These are phyloP conservation scores for Hippophae tibetana DNA, from an alignment of 306 rosid species.

Conservation along the genomic window DNA sequence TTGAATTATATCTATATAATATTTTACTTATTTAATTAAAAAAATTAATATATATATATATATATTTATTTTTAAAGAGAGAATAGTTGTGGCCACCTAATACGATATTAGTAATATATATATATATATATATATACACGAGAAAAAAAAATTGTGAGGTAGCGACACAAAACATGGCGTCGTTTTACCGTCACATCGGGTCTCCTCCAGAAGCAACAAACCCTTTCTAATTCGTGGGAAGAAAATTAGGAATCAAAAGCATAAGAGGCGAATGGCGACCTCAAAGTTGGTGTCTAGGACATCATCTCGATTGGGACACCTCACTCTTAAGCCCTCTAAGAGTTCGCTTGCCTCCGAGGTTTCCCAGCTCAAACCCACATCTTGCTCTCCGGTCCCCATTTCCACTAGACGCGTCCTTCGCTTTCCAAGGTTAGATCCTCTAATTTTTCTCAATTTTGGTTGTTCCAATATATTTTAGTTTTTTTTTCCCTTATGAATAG, in stretches of 20 bases:
- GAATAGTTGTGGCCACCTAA: too few species aligned
- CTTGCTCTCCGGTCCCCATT: constrained; percentile 20
- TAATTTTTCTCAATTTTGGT: not conserved
- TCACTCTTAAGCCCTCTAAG: constrained; percentile 29
- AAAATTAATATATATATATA: too few species aligned
- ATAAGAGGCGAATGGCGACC: constrained; percentile 39
- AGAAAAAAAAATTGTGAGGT: too few species aligned
- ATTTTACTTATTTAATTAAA: too few species aligned
- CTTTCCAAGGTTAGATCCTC: constrained; percentile 41
- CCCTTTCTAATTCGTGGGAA: not conserved
- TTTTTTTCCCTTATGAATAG: not conserved
- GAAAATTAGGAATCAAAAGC: not conserved
- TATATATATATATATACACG: too few species aligned
- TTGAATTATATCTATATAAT: too few species aligned
- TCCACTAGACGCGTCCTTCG: constrained; percentile 38
- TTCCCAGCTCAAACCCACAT: constrained; percentile 24
- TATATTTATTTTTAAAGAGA: too few species aligned
- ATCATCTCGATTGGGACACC: constrained; percentile 38
- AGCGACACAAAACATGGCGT: too few species aligned
- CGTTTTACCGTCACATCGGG: too few species aligned
- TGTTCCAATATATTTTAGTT: not conserved
- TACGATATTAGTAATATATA: too few species aligned
- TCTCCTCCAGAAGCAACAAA: not conserved
- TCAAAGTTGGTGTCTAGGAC: constrained; percentile 43
- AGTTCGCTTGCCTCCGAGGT: constrained; percentile 19